Evolutionary conservation across 805 yeast genomes (phyloP).

Genomic region (Alloascoidea africana): DNA sequence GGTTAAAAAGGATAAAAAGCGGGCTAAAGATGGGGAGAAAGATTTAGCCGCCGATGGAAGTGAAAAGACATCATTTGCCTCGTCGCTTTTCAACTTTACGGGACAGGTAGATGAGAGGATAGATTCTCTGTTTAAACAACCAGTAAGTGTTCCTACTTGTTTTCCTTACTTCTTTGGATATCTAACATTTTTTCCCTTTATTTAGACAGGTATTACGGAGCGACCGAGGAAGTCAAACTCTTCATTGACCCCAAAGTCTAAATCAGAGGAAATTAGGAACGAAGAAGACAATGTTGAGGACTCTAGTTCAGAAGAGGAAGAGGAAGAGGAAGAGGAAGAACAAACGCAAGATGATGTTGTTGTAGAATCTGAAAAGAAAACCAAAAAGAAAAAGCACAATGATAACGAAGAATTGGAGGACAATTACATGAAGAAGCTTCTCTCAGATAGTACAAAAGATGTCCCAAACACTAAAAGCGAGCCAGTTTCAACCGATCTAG

Average conservation of each 20-base stretch:
- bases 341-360: conserved; percentile 10
- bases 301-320: conserved; percentile 21
- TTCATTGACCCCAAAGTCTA: too few relatives aligned
- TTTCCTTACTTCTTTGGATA: conserved; percentile 1
- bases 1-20: background rate
- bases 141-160: too few relatives aligned
- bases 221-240: too few relatives aligned
- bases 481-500: too few relatives aligned
- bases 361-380: conserved; percentile 13
- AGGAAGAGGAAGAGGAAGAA: conserved; percentile 7
- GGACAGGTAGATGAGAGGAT: background rate
- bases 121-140: conserved; percentile 1
- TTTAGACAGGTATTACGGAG: too few relatives aligned
- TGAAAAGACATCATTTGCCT: background rate
- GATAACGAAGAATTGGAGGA: conserved; percentile 38
- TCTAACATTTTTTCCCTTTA: too few relatives aligned
- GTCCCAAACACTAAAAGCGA: conserved; percentile 23
- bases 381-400: conserved; percentile 16
- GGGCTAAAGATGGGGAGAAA: too few relatives aligned
- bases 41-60: too few relatives aligned
- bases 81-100: background rate
- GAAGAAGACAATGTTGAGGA: conserved; percentile 20
- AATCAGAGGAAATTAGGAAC: too few relatives aligned
- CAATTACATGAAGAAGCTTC: conserved; percentile 30
- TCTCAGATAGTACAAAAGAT: conserved; percentile 6